Evolutionary conservation across 75 land plant genomes (phyloP), one percentile per base, ranked within the genome.

Genomic region (Selaginella moellendorffii): DNA sequence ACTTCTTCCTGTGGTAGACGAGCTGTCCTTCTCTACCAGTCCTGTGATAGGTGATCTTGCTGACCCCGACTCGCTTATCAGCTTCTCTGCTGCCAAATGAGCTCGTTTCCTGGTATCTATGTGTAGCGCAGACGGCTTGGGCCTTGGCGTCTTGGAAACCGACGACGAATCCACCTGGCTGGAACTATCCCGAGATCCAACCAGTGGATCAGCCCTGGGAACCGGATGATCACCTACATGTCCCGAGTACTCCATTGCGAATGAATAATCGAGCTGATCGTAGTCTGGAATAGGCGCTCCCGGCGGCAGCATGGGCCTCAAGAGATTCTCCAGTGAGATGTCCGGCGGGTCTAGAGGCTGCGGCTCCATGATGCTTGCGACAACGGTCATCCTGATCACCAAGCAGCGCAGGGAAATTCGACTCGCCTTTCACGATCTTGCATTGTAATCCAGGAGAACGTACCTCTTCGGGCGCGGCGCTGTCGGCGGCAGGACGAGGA

Each of bases 231-330:
- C 59, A 29, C 84, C 52, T 12, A 92, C 83, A 0, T 91, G 97
- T 2, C 99, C 99, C 18, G 68, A 24, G 61, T 90, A 95, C 64
- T 80, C 91, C 24, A 72, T n/a, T 0, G 99, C 97, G 54, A 86
- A 81, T 20, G 98, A 80, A 64, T 80, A 85, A 18, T 83, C 86
- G 8, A 70, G 51, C 21, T 18, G 26, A 0, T 31, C 28, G 19
- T n/a, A 60, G 63, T 70, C 72, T 2, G 29, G 46, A 5, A 72
- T 61, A 0, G 31, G 54, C 28, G 63, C 61, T 17, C 72, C 74
- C 2, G 64, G 72, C 1, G 89, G 89, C 8, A 80, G 81, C 83
- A 86, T 86, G 10, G 46, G 46, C 5, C 46, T 5, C 46, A 36
- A 36, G 46, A 36, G 46, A 36, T 36, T 36, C 46, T 36, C 46